These are phyloP conservation scores for Agaricus blazei DNA, from an alignment of 768 basidiomycete genomes.

Conservation along the genomic window DNA sequence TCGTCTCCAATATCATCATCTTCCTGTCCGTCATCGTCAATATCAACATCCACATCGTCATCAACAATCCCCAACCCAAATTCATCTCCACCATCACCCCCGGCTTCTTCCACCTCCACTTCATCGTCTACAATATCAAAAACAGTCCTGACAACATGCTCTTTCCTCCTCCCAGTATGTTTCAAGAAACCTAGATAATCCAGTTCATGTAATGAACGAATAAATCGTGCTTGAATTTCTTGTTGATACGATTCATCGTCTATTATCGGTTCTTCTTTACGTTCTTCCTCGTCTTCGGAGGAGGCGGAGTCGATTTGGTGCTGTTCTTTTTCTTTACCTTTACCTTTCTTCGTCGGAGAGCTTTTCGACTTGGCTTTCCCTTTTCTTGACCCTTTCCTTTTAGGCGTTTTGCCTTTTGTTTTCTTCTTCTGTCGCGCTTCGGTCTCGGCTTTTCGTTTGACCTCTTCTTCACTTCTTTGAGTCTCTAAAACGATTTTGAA, in stretches of 20 bases:
- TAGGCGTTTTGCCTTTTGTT: not conserved
- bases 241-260: constrained; percentile 50
- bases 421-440: not conserved
- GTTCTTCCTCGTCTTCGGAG: constrained; percentile 21
- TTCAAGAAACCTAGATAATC: constrained; percentile 79
- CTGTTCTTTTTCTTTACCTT: constrained; percentile 23
- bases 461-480: constrained; percentile 33
- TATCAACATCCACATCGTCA: not conserved
- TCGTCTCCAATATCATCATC: too few relatives aligned
- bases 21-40: too few relatives aligned
- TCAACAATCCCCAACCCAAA: not conserved
- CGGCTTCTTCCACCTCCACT: not conserved
- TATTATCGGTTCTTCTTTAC: constrained; percentile 18
- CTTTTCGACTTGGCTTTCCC: not conserved
- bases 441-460: not conserved
- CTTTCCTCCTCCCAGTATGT: constrained; percentile 72
- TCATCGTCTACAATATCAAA: constrained; percentile 41
- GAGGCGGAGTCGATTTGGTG: constrained; percentile 14
- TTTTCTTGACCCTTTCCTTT: not conserved
- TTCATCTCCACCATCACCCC: not conserved
- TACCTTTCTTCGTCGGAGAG: constrained; percentile 11
- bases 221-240: constrained; percentile 73
- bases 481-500: constrained; percentile 64
- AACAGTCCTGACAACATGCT: constrained; percentile 67
- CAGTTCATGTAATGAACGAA: constrained; percentile 75